Percentiles rank a stretch among this genome's conserved stretches.
phyloP scores from a whole-genome alignment of 495 filamentous ascomycete genomes.

The Margaritispora aquatica region DNA sequence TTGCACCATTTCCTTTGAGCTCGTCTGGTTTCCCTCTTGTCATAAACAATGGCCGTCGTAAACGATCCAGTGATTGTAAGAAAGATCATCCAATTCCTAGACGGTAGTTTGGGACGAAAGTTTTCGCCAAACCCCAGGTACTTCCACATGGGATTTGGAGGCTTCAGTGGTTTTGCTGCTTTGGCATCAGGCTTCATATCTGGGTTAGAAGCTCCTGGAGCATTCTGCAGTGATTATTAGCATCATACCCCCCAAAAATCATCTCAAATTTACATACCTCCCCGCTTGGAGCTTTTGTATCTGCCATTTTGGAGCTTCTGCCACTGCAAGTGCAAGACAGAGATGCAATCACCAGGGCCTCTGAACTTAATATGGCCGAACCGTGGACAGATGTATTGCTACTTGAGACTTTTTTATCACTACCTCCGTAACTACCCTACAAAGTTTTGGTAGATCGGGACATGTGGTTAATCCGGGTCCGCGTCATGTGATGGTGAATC shows the following conservation, averaged over 20 bases:
- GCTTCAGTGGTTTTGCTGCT: slow-evolving; percentile 36
- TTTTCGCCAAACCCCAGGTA: slow-evolving; percentile 75
- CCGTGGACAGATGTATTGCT: neutral
- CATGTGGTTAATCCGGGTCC: neutral
- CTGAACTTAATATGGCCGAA: too few species aligned
- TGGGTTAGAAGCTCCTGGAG: slow-evolving; percentile 19
- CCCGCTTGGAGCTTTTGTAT: slow-evolving; percentile 14
- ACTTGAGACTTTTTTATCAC: neutral
- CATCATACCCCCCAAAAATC: neutral
- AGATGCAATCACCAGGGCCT: too few species aligned
- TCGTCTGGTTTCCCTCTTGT: slow-evolving; percentile 79
- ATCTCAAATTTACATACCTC: slow-evolving; percentile 7
- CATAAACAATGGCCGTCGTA: slow-evolving; percentile 73
- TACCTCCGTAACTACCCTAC: neutral
- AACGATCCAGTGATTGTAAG: slow-evolving; percentile 71
- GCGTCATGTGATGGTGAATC: neutral
- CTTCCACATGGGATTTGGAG: slow-evolving; percentile 60
- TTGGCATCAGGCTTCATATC: slow-evolving; percentile 27
- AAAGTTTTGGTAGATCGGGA: neutral
- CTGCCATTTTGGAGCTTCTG: slow-evolving; percentile 13
- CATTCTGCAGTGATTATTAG: slow-evolving; percentile 5
- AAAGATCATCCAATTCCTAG: slow-evolving; percentile 97
- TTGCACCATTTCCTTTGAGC: slow-evolving; percentile 81
- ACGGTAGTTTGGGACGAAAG: slow-evolving; percentile 79
- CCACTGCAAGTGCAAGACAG: neutral